Evolutionary conservation across 2,329 filamentous ascomycete genomes (phyloP).

Genomic region (Sporothrix phasma): DNA sequence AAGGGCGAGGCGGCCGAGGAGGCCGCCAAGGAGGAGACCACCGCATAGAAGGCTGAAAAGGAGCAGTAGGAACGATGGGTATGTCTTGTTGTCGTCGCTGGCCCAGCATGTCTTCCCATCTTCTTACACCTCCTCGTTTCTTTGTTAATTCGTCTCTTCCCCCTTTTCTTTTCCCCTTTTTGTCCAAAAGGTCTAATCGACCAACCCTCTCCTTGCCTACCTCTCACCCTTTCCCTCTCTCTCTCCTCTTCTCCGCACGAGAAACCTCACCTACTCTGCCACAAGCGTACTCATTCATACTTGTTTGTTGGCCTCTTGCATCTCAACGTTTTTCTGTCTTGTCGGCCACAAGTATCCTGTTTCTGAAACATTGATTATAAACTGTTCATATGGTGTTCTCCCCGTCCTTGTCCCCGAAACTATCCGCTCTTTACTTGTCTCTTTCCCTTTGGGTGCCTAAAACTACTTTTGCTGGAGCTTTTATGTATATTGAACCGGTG

Average conservation of each 20-base stretch:
- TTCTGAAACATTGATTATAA: not conserved
- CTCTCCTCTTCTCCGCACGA: not conserved
- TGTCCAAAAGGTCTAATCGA: not conserved
- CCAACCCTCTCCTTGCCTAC: not conserved
- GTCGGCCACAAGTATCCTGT: not conserved
- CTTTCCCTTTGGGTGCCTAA: not conserved
- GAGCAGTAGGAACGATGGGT: not conserved
- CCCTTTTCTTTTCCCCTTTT: not conserved
- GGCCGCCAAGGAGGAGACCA: constrained; percentile 12
- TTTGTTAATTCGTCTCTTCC: not conserved
- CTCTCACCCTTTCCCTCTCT: not conserved
- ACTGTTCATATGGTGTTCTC: not conserved
- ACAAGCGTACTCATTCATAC: not conserved
- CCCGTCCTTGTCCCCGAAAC: not conserved
- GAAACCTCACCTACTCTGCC: not conserved
- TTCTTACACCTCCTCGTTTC: not conserved
- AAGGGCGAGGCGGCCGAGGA: constrained; percentile 32
- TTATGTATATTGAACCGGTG: not conserved
- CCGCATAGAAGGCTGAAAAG: not conserved
- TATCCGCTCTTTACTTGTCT: not conserved
- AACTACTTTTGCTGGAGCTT: not conserved
- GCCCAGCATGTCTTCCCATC: not conserved
- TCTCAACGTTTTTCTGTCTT: not conserved
- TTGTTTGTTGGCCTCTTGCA: not conserved
- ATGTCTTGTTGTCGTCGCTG: not conserved